These are phyloP conservation scores for Vicia villosa DNA, from an alignment of 306 rosid species.

Conservation along the genomic window DNA sequence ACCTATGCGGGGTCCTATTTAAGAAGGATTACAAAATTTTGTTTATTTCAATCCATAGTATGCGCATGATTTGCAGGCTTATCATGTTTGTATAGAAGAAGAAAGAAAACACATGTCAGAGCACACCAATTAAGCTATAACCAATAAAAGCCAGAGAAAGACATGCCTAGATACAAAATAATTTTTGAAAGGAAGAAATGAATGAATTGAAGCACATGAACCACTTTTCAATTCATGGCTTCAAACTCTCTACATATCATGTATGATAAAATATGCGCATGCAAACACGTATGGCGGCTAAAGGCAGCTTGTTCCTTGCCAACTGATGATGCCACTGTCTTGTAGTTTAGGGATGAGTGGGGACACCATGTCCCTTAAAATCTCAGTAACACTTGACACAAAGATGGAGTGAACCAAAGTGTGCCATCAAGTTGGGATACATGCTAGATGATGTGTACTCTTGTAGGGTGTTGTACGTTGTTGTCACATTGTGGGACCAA, in stretches of 20 bases:
- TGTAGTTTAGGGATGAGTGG: slow-evolving; percentile 53
- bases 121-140: too few species aligned
- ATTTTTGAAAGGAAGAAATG: too few species aligned
- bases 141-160: too few species aligned
- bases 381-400: slow-evolving; percentile 35
- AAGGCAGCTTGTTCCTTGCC: slow-evolving; percentile 38
- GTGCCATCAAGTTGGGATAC: slow-evolving; percentile 72
- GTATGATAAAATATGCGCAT: slow-evolving; percentile 57
- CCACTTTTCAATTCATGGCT: too few species aligned
- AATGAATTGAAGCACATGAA: too few species aligned
- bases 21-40: too few species aligned
- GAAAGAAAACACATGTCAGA: too few species aligned
- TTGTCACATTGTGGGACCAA: slow-evolving; percentile 65
- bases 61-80: too few species aligned
- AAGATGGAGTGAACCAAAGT: slow-evolving; percentile 57
- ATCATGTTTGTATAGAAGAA: too few species aligned
- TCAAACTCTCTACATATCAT: not conserved
- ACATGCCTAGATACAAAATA: too few species aligned
- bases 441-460: slow-evolving; percentile 63
- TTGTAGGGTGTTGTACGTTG: slow-evolving; percentile 58
- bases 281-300: slow-evolving; percentile 78
- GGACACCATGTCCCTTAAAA: slow-evolving; percentile 59
- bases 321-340: slow-evolving; percentile 49
- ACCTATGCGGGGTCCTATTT: too few species aligned
- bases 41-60: too few species aligned